phyloP scores from a whole-genome alignment of 2,329 filamentous ascomycete genomes.

The Fusarium sp. region DNA sequence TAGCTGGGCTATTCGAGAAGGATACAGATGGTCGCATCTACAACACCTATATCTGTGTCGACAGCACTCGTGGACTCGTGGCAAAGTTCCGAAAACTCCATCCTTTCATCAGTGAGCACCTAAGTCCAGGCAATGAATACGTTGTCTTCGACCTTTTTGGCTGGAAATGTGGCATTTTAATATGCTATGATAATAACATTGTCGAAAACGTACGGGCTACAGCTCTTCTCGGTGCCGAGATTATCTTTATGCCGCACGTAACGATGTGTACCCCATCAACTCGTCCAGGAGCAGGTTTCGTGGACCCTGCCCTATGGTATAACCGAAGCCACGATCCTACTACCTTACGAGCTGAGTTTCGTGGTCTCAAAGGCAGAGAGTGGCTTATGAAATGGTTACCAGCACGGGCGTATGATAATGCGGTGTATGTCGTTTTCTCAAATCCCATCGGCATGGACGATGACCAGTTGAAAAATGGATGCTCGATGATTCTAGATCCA shows the following conservation, averaged over 20 bases:
- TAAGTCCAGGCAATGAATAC: background rate
- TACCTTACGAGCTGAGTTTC: background rate
- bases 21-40: background rate
- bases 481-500: constrained; percentile 4
- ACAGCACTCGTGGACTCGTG: background rate
- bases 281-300: background rate
- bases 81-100: background rate
- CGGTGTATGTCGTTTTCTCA: background rate
- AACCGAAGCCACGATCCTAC: background rate
- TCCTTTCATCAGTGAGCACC: background rate
- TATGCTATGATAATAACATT: constrained; percentile 8
- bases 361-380: background rate
- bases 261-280: constrained; percentile 11
- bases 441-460: constrained; percentile 4
- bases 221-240: constrained; percentile 6
- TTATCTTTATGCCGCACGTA: constrained; percentile 5
- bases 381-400: constrained; percentile 11
- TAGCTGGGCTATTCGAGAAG: background rate
- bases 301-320: background rate
- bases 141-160: background rate
- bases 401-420: constrained; percentile 3
- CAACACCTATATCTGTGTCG: background rate
- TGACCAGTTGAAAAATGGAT: background rate
- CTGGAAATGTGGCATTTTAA: constrained; percentile 9
- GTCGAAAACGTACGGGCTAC: background rate